A percentile compares a stretch with the other conserved stretches of the same genome.
These are phyloP conservation scores for Leptographium lundbergii DNA, from an alignment of 2,329 filamentous ascomycete genomes.

Conservation along the genomic window DNA sequence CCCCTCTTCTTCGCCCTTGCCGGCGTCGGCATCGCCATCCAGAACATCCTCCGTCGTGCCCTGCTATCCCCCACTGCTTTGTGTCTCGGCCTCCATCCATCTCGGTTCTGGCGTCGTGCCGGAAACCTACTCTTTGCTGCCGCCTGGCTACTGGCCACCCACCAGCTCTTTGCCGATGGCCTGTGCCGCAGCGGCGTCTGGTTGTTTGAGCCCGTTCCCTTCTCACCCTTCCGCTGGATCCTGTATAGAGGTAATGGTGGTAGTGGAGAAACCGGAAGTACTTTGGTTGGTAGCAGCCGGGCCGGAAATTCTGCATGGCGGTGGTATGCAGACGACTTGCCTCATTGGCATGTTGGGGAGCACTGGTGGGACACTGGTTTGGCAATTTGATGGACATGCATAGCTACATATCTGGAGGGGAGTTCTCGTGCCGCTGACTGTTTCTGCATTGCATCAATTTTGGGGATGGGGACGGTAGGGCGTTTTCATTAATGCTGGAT, in stretches of 20 bases:
- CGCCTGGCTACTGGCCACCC: constrained; percentile 57
- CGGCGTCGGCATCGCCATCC: constrained; percentile 49
- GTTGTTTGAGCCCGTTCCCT: constrained; percentile 70
- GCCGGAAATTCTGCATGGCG: constrained; percentile 43
- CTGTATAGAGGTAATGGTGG: background rate
- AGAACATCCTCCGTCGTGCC: constrained; percentile 30
- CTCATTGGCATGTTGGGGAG: constrained; percentile 42
- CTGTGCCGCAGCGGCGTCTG: constrained; percentile 62
- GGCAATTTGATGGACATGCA: constrained; percentile 16
- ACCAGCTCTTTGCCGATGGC: constrained; percentile 58
- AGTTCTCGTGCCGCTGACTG: too few relatives aligned
- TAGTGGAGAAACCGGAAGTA: too few relatives aligned
- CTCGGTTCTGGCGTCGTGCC: constrained; percentile 27
- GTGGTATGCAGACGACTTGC: constrained; percentile 43
- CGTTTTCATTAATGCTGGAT: too few relatives aligned
- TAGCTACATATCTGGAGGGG: background rate
- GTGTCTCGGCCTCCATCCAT: background rate
- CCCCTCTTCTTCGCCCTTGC: constrained; percentile 63
- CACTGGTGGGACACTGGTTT: constrained; percentile 47
- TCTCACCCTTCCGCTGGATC: constrained; percentile 56
- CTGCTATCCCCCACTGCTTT: constrained; percentile 15
- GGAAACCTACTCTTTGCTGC: constrained; percentile 51
- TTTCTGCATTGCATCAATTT: background rate
- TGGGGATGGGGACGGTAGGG: background rate
- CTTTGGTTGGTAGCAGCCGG: constrained; percentile 31